A percentile compares a stretch with the other conserved stretches of the same genome.
Conservation (phyloP, 305 asterid genomes). For the Solanum hybrid region DNA sequence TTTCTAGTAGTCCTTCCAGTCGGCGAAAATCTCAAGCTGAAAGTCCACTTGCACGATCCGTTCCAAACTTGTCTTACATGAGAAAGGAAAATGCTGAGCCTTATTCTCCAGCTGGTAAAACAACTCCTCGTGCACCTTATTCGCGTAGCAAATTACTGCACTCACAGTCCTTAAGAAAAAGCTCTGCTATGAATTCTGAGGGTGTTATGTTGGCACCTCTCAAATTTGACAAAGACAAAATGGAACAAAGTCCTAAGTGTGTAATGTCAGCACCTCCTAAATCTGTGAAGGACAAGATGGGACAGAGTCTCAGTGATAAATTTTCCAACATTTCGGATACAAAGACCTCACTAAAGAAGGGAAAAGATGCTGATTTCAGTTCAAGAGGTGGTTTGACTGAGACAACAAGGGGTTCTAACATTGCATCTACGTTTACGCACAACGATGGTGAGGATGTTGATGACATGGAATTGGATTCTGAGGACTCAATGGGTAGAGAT, state of each 20-base stretch:
- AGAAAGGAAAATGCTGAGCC: constrained; percentile 78
- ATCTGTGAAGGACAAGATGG: background rate
- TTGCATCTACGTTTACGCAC: constrained; percentile 22
- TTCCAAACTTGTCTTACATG: constrained; percentile 39
- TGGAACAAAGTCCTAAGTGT: background rate
- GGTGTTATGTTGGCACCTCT: constrained; percentile 22
- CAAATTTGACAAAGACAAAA: background rate
- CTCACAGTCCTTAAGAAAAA: constrained; percentile 49
- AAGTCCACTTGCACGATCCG: constrained; percentile 78
- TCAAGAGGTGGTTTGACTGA: constrained; percentile 35
- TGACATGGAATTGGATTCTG: constrained; percentile 37
- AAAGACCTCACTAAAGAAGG: constrained; percentile 57
- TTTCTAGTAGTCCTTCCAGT: constrained; percentile 34
- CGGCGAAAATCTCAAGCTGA: constrained; percentile 58
- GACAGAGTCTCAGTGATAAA: constrained; percentile 1
- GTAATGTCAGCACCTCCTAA: background rate
- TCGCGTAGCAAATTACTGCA: constrained; percentile 56
- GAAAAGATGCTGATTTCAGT: constrained; percentile 42
- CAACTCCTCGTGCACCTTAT: constrained; percentile 47
- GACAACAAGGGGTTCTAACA: constrained; percentile 31
- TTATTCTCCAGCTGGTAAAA: constrained; percentile 50
- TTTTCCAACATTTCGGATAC: constrained; percentile 29
- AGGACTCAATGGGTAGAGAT: constrained; percentile 31
- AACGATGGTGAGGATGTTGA: constrained; percentile 42
- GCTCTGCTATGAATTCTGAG: constrained; percentile 39